Evolutionary conservation across 1,284 basidiomycete genomes (phyloP).

Genomic region (Marasmius sp.): DNA sequence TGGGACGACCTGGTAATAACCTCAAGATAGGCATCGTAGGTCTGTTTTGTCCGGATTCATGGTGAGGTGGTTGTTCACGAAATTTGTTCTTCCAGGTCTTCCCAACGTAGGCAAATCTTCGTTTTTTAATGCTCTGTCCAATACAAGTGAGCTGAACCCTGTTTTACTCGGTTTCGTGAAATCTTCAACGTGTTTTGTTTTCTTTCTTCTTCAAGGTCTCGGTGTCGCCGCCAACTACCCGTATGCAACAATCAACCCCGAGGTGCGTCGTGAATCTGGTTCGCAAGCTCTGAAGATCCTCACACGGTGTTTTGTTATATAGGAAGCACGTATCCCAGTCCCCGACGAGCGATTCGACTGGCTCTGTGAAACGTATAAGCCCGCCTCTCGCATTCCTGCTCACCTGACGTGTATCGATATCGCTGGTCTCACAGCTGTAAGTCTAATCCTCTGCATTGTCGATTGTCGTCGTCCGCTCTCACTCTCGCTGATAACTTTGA

Average conservation of each 20-base stretch:
- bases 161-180: too few relatives aligned
- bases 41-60: slow-evolving; percentile 42
- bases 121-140: slow-evolving; percentile 93
- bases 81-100: slow-evolving; percentile 53
- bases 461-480: too few relatives aligned
- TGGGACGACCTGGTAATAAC: slow-evolving; percentile 93
- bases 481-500: not conserved
- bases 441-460: too few relatives aligned
- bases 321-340: slow-evolving; percentile 94
- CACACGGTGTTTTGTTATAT: not conserved
- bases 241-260: slow-evolving; percentile 94
- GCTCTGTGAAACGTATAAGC: slow-evolving; percentile 92
- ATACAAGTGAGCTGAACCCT: slow-evolving; percentile 68
- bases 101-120: slow-evolving; percentile 95
- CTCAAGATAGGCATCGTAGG: slow-evolving; percentile 96
- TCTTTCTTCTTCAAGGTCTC: slow-evolving; percentile 58
- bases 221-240: slow-evolving; percentile 99
- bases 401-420: slow-evolving; percentile 99
- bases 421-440: slow-evolving; percentile 91
- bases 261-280: slow-evolving; percentile 33
- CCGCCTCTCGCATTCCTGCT: slow-evolving; percentile 85
- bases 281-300: not conserved
- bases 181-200: not conserved
- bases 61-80: slow-evolving; percentile 17
- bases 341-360: slow-evolving; percentile 95